Conservation (phyloP, 345 rosid genomes). For the Euphorbia pulcherrima region DNA sequence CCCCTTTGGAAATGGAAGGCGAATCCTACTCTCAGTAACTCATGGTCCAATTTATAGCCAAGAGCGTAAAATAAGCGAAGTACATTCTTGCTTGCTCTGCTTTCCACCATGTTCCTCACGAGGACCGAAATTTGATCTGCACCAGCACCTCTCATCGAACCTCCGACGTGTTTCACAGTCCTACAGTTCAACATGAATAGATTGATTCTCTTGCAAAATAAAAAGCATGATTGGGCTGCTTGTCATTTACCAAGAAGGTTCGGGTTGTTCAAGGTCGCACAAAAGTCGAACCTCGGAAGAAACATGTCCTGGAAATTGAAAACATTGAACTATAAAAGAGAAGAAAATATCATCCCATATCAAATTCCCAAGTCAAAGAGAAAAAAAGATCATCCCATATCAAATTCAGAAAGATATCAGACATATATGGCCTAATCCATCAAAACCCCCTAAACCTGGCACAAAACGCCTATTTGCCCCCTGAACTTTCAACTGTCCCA, state of each 20-base stretch:
- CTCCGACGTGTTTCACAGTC: slow-evolving; percentile 91
- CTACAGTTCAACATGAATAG: slow-evolving; percentile 29
- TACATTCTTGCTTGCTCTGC: slow-evolving; percentile 96
- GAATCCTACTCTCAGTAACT: slow-evolving; percentile 82
- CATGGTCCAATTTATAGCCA: slow-evolving; percentile 92
- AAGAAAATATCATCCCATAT: too few relatives aligned
- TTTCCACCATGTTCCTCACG: slow-evolving; percentile 76
- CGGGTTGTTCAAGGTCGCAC: slow-evolving; percentile 86
- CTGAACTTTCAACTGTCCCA: too few relatives aligned
- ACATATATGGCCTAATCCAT: too few relatives aligned
- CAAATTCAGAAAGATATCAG: not conserved
- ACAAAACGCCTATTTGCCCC: too few relatives aligned
- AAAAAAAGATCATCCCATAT: not conserved
- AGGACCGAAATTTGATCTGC: slow-evolving; percentile 88
- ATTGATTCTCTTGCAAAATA: not conserved
- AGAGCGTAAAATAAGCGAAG: slow-evolving; percentile 66
- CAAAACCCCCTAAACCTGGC: too few relatives aligned
- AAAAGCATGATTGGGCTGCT: not conserved
- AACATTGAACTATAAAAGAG: slow-evolving; percentile 4
- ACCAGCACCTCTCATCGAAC: slow-evolving; percentile 85
- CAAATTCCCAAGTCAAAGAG: too few relatives aligned
- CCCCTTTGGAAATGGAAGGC: slow-evolving; percentile 81
- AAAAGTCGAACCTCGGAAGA: slow-evolving; percentile 76
- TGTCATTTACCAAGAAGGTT: slow-evolving; percentile 64
- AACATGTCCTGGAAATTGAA: slow-evolving; percentile 49